A percentile compares a stretch with the other conserved stretches of the same genome.
phyloP scores from a whole-genome alignment of 192 early-diverging fungal genomes.

The Mortierella claussenii region DNA sequence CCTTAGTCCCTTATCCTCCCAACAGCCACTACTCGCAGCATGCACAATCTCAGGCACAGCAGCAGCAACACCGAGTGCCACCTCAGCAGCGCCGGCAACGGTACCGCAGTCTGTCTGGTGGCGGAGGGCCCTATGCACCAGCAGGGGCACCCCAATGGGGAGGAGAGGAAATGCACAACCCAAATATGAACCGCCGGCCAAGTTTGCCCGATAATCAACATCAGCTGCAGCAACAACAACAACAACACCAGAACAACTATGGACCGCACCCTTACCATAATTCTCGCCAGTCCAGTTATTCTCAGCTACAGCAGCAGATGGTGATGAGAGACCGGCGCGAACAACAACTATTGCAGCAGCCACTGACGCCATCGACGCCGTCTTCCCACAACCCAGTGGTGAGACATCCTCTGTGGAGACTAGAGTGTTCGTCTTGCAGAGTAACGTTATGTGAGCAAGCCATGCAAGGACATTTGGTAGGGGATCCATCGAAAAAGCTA shows the following conservation, averaged over 20 bases:
- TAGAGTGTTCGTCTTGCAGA: constrained; percentile 42
- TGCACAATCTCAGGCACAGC: constrained; percentile 11
- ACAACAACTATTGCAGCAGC: constrained; percentile 15
- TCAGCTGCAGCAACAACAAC: constrained; percentile 19
- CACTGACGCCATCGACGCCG: constrained; percentile 33
- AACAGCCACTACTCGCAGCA: constrained; percentile 31
- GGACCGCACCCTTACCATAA: constrained; percentile 21
- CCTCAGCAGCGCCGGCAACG: constrained; percentile 20
- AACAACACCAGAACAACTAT: constrained; percentile 8
- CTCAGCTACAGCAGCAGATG: constrained; percentile 23
- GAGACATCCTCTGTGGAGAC: constrained; percentile 41
- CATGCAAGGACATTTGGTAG: constrained; percentile 43
- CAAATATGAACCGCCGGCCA: constrained; percentile 20
- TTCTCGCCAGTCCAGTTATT: constrained; percentile 22
- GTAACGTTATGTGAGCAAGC: constrained; percentile 39
- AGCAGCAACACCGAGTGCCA: constrained; percentile 4
- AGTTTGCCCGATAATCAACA: constrained; percentile 33
- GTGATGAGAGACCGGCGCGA: constrained; percentile 7
- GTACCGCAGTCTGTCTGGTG: constrained; percentile 27
- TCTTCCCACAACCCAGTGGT: constrained; percentile 27
- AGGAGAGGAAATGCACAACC: constrained; percentile 9
- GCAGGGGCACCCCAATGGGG: constrained; percentile 13
- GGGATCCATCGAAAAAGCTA: constrained; percentile 42
- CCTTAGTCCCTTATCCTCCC: constrained; percentile 17
- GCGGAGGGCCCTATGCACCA: constrained; percentile 1